A percentile compares a stretch with the other conserved stretches of the same genome.
Evolutionary conservation across 2,329 filamentous ascomycete species (phyloP).

Genomic region (Fusarium torulosum): DNA sequence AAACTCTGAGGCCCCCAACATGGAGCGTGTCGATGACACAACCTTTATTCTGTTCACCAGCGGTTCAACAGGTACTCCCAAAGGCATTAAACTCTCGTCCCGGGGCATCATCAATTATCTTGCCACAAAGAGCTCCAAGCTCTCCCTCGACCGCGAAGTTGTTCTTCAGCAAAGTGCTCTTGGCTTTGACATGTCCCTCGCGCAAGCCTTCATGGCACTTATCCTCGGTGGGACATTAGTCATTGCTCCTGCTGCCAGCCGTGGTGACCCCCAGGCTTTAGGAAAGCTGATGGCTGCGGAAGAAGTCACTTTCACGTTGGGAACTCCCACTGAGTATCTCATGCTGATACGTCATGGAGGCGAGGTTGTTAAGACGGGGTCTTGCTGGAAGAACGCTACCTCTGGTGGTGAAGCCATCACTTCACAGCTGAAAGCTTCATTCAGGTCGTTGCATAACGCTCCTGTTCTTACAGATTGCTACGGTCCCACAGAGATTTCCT

Average conservation of each 20-base stretch:
- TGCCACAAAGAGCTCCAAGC: not conserved
- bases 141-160: not conserved
- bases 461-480: not conserved
- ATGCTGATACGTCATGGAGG: not conserved
- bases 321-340: slow-evolving; percentile 5
- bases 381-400: not conserved
- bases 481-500: slow-evolving; percentile 1
- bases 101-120: slow-evolving; percentile 1
- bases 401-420: slow-evolving; percentile 5
- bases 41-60: slow-evolving; percentile 5
- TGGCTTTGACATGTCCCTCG: not conserved
- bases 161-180: slow-evolving; percentile 4
- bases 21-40: not conserved
- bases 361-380: accelerated
- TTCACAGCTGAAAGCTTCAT: accelerated
- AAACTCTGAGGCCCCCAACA: not conserved
- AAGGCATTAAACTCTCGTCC: not conserved
- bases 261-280: not conserved
- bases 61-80: not conserved
- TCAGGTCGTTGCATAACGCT: not conserved
- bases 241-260: not conserved
- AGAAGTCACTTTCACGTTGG: not conserved
- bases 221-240: not conserved
- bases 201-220: not conserved
- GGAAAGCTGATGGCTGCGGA: not conserved